Conservation (phyloP, 805 yeast genomes). For the Monosporozyma servazzii region DNA sequence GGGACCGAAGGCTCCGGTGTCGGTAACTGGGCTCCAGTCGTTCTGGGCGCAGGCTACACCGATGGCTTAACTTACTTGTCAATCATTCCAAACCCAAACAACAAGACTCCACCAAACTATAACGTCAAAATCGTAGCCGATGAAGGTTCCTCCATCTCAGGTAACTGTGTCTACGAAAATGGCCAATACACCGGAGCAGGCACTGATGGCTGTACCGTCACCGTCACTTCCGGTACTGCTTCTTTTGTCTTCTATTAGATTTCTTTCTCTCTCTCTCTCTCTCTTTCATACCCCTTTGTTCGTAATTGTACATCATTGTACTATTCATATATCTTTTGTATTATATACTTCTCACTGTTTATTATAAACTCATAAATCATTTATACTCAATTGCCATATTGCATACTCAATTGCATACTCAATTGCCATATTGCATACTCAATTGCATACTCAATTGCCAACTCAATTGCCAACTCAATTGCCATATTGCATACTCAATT, state of each 20-base stretch:
- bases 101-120: conserved; percentile 45
- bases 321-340: no score
- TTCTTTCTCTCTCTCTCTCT: neutral
- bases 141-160: conserved; percentile 48
- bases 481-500: no score
- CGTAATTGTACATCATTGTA: no score
- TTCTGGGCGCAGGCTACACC: conserved; percentile 65
- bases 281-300: neutral
- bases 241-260: conserved; percentile 46
- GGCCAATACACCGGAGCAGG: conserved; percentile 63
- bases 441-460: no score
- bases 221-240: conserved; percentile 51
- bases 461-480: no score
- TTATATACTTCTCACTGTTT: no score
- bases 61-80: conserved; percentile 57
- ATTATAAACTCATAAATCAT: no score
- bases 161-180: conserved; percentile 70
- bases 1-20: conserved; percentile 48
- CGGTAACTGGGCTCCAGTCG: conserved; percentile 78
- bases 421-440: no score
- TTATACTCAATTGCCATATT: no score
- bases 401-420: no score
- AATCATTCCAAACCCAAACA: conserved; percentile 72
- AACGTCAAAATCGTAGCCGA: conserved; percentile 66
- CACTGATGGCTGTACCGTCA: conserved; percentile 73